These are phyloP conservation scores for Eleusine coracana DNA, from an alignment of 176 grass and related monocot species.

Conservation along the genomic window DNA sequence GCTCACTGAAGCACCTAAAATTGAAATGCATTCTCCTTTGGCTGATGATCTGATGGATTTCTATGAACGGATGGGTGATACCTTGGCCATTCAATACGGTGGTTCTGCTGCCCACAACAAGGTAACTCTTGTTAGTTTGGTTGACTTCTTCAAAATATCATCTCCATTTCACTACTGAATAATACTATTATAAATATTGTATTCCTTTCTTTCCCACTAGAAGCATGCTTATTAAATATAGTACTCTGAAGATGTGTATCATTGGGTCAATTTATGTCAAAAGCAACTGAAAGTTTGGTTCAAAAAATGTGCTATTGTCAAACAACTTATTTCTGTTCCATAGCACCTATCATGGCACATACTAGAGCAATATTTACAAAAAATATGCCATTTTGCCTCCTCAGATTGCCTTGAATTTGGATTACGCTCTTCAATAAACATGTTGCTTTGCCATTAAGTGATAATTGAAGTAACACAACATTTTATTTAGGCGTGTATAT, in stretches of 20 bases:
- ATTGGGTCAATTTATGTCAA: constrained; percentile 7
- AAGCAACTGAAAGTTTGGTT: not conserved
- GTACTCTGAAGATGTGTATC: constrained; percentile 18
- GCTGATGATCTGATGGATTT: constrained; percentile 81
- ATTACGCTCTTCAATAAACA: constrained; percentile 22
- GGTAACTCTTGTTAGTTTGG: constrained; percentile 53
- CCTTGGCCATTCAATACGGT: constrained; percentile 78
- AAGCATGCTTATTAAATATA: not conserved
- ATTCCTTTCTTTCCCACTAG: not conserved
- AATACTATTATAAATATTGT: constrained; percentile 18
- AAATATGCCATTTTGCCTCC: not conserved
- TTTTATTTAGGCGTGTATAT: constrained; percentile 7
- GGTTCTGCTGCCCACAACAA: constrained; percentile 99
- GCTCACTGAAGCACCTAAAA: constrained; percentile 59
- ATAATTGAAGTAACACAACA: constrained; percentile 1
- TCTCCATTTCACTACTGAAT: constrained; percentile 20
- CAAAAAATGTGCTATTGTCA: not conserved
- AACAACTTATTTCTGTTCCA: not conserved
- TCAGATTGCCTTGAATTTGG: not conserved
- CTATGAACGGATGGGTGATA: constrained; percentile 98
- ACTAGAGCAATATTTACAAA: not conserved
- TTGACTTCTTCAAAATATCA: constrained; percentile 9
- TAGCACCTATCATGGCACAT: not conserved
- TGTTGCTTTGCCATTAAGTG: constrained; percentile 4
- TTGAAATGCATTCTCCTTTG: constrained; percentile 75